These are phyloP conservation scores for Bacidia rubella DNA, from an alignment of 495 filamentous ascomycete genomes.

Conservation along the genomic window DNA sequence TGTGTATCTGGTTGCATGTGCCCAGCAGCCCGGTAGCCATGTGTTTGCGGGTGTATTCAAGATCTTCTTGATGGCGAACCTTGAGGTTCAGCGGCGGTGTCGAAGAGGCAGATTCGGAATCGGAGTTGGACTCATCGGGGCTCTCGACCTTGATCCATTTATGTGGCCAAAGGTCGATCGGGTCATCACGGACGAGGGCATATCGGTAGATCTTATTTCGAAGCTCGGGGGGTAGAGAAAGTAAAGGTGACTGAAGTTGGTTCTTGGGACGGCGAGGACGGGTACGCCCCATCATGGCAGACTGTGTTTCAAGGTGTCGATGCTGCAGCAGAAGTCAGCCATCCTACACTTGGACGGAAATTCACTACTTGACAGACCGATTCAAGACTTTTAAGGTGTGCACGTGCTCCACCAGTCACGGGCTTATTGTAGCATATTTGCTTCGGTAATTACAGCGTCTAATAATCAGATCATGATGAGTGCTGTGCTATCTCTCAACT, in stretches of 20 bases:
- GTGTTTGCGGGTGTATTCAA: constrained; percentile 15
- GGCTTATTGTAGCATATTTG: not conserved
- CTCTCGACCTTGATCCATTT: constrained; percentile 7
- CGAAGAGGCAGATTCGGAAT: not conserved
- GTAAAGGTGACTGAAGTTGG: constrained; percentile 22
- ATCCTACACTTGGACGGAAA: too few relatives aligned
- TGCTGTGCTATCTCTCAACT: not conserved
- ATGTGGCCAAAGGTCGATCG: constrained; percentile 18
- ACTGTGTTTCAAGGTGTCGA: too few relatives aligned
- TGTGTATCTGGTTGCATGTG: constrained; percentile 14
- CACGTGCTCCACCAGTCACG: not conserved
- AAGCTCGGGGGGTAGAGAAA: constrained; percentile 27
- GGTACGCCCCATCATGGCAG: constrained; percentile 3
- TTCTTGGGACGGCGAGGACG: constrained; percentile 6
- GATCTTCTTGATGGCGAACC: constrained; percentile 13
- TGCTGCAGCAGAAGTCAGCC: too few relatives aligned
- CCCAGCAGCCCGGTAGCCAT: constrained; percentile 15
- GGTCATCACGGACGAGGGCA: constrained; percentile 14
- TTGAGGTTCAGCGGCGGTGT: constrained; percentile 8
- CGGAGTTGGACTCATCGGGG: too few relatives aligned
- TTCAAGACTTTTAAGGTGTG: not conserved
- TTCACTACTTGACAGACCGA: not conserved
- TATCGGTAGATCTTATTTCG: constrained; percentile 28
- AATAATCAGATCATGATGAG: not conserved
- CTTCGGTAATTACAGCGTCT: not conserved